phyloP scores from a whole-genome alignment of 805 yeast genomes.

The Teunomyces stri region DNA sequence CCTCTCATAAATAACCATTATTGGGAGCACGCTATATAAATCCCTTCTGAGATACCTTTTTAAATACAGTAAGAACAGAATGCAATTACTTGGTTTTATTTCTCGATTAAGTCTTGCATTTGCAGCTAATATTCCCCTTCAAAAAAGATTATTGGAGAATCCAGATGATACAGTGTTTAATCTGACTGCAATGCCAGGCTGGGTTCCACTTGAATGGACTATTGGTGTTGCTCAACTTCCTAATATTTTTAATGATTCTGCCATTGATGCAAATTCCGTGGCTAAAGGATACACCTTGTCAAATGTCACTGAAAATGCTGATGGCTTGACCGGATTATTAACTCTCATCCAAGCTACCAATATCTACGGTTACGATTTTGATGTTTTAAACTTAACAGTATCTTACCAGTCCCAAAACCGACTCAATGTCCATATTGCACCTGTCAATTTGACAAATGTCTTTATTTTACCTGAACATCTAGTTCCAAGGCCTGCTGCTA shows the following conservation, averaged over 20 bases:
- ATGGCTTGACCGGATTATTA: slow-evolving; percentile 16
- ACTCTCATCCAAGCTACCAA: slow-evolving; percentile 17
- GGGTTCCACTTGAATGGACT: slow-evolving; percentile 8
- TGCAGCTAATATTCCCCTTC: neutral
- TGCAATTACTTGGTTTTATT: neutral
- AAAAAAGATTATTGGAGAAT: neutral
- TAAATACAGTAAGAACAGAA: neutral
- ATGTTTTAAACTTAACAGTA: slow-evolving; percentile 18
- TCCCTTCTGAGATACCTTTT: neutral
- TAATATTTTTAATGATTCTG: slow-evolving; percentile 16
- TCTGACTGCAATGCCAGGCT: neutral
- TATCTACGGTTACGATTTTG: slow-evolving; percentile 23
- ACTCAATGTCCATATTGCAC: slow-evolving; percentile 20
- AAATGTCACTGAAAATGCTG: slow-evolving; percentile 8
- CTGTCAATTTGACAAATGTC: slow-evolving; percentile 19
- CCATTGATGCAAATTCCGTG: slow-evolving; percentile 19
- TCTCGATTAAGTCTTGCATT: neutral
- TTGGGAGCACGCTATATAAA: neutral
- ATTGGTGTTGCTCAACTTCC: slow-evolving; percentile 16
- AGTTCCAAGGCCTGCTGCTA: slow-evolving; percentile 14
- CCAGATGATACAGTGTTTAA: neutral
- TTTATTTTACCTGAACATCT: slow-evolving; percentile 17
- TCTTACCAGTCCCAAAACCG: slow-evolving; percentile 16
- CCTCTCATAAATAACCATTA: too few relatives aligned
- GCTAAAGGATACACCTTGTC: slow-evolving; percentile 20